These are phyloP conservation scores for Erysimum pusillum DNA, from an alignment of 441 rosid genomes.

Conservation along the genomic window DNA sequence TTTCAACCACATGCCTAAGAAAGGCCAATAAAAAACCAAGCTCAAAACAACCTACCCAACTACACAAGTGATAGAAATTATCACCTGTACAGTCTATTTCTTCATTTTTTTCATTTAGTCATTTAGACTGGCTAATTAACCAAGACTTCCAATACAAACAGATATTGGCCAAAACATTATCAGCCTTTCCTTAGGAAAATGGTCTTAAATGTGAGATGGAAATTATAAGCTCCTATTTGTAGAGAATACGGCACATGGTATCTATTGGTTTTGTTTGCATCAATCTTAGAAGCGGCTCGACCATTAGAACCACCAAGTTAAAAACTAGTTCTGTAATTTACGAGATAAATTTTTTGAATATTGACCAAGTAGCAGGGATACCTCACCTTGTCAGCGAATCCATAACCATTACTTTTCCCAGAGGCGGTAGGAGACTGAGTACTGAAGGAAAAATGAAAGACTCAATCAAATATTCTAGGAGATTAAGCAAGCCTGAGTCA, in stretches of 20 bases:
- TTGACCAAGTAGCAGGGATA: slow-evolving; percentile 25
- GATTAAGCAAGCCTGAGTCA: slow-evolving; percentile 10
- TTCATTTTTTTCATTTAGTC: neutral
- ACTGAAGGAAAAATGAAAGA: slow-evolving; percentile 53
- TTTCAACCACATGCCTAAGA: slow-evolving; percentile 23
- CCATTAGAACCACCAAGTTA: slow-evolving; percentile 1
- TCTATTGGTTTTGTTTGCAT: slow-evolving; percentile 1
- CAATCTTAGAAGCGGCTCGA: slow-evolving; percentile 17
- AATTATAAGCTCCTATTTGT: neutral
- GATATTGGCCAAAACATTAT: slow-evolving; percentile 11
- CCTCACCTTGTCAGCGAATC: slow-evolving; percentile 98
- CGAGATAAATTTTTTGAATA: neutral
- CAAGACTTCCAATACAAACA: slow-evolving; percentile 6
- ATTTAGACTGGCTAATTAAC: neutral
- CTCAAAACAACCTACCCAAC: slow-evolving; percentile 24
- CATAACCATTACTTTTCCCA: slow-evolving; percentile 85
- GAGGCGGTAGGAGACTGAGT: slow-evolving; percentile 65
- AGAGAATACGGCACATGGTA: neutral
- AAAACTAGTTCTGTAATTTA: slow-evolving; percentile 7
- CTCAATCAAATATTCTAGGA: slow-evolving; percentile 4
- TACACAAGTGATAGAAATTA: slow-evolving; percentile 8
- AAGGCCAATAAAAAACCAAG: slow-evolving; percentile 8
- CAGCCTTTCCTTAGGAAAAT: neutral
- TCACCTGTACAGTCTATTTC: neutral
- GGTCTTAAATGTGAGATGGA: neutral